These are phyloP conservation scores for Bisporella sp. DNA, from an alignment of 2,329 filamentous ascomycete species.

Conservation along the genomic window DNA sequence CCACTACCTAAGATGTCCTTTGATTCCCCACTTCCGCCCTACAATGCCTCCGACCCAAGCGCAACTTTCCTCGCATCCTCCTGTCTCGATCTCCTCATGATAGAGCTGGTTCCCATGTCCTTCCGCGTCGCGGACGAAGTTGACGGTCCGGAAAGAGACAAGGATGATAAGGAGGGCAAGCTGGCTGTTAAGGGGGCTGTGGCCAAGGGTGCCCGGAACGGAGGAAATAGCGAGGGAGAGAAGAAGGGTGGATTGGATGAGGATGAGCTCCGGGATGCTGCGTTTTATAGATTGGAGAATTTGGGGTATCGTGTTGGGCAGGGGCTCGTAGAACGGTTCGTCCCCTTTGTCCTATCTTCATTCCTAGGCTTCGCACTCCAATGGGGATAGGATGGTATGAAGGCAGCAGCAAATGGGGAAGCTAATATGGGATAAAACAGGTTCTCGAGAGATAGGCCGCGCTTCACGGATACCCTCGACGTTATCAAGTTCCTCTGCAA, in stretches of 20 bases:
- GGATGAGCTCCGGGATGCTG: slow-evolving; percentile 77
- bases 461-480: slow-evolving; percentile 87
- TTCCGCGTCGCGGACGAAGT: slow-evolving; percentile 72
- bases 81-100: slow-evolving; percentile 88
- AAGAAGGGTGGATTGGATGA: slow-evolving; percentile 46
- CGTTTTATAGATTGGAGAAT: slow-evolving; percentile 76
- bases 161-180: background rate
- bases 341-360: slow-evolving; percentile 7
- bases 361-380: background rate
- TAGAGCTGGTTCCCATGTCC: slow-evolving; percentile 92
- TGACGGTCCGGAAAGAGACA: background rate
- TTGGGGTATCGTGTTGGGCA: slow-evolving; percentile 89
- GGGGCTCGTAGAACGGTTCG: slow-evolving; percentile 82
- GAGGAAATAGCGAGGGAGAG: slow-evolving; percentile 10
- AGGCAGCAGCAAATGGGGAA: too few species aligned
- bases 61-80: slow-evolving; percentile 75
- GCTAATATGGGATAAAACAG: slow-evolving; percentile 33
- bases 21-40: slow-evolving; percentile 60
- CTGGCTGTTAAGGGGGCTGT: background rate
- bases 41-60: slow-evolving; percentile 65
- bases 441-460: slow-evolving; percentile 75
- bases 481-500: slow-evolving; percentile 99
- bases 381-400: background rate
- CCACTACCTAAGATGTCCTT: slow-evolving; percentile 54
- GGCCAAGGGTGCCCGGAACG: slow-evolving; percentile 1